Conservation (phyloP, 2,329 filamentous ascomycete genomes). For the Pestalotiopsis sp. region DNA sequence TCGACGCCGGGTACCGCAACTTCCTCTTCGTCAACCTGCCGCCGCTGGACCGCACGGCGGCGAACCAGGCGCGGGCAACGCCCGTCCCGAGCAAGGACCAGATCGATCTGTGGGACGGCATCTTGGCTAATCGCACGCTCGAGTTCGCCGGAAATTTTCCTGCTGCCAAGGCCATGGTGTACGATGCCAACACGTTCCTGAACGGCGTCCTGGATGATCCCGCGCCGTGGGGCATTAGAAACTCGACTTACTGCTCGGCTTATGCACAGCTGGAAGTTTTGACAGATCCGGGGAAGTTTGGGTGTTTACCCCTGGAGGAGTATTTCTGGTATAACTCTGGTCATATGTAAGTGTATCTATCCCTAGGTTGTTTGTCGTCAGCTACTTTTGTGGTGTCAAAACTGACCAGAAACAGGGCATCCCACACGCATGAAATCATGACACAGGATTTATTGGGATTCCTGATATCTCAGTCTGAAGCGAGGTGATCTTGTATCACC, state of each 20-base stretch:
- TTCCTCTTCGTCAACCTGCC: constrained; percentile 55
- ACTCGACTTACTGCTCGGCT: constrained; percentile 29
- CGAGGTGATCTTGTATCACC: not conserved
- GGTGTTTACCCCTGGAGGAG: constrained; percentile 27
- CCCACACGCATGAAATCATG: not conserved
- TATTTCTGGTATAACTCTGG: constrained; percentile 35
- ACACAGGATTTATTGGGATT: not conserved
- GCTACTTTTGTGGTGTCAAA: not conserved
- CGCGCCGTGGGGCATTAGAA: constrained; percentile 24
- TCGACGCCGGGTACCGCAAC: constrained; percentile 53
- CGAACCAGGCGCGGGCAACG: constrained; percentile 32
- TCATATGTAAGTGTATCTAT: constrained; percentile 24
- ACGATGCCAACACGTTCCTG: constrained; percentile 33
- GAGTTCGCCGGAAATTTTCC: constrained; percentile 31
- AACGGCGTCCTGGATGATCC: constrained; percentile 29
- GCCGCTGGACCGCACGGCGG: constrained; percentile 46
- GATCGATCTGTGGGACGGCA: constrained; percentile 45
- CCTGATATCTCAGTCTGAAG: not conserved
- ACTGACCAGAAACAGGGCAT: not conserved
- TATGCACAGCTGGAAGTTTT: constrained; percentile 26
- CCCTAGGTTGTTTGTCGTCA: not conserved
- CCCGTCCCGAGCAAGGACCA: constrained; percentile 47
- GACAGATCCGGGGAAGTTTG: constrained; percentile 23
- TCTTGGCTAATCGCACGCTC: constrained; percentile 34
- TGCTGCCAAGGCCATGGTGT: constrained; percentile 24